Conservation (phyloP, 2,329 filamentous ascomycete species). For the Berkeleyomyces basicola region DNA sequence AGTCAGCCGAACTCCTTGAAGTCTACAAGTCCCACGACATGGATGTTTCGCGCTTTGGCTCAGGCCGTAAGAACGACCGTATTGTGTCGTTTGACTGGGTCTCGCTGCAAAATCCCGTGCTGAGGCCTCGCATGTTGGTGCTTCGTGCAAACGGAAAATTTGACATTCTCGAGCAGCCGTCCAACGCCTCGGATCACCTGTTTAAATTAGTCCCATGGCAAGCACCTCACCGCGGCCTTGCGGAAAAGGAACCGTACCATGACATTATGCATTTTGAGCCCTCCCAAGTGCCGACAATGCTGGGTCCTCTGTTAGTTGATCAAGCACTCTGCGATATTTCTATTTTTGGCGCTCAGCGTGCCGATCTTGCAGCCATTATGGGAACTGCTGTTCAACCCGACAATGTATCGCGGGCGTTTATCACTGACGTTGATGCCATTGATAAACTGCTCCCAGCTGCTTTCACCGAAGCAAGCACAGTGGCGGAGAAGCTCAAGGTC, state of each 20-base stretch:
- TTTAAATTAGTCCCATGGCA: conserved; percentile 46
- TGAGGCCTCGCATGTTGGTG: conserved; percentile 42
- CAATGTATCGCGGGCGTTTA: not conserved
- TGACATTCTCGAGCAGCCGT: conserved; percentile 45
- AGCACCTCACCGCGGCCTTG: conserved; percentile 38
- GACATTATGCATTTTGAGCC: conserved; percentile 42
- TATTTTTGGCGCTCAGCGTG: conserved; percentile 38
- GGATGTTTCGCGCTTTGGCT: conserved; percentile 39
- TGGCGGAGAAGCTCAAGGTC: conserved; percentile 33
- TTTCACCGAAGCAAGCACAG: conserved; percentile 26
- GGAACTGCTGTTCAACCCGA: conserved; percentile 22
- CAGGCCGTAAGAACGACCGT: conserved; percentile 36
- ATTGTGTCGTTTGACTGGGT: conserved; percentile 56
- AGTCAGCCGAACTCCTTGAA: conserved; percentile 37
- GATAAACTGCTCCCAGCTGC: conserved; percentile 24
- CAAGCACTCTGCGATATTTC: conserved; percentile 36
- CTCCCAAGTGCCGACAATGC: conserved; percentile 33
- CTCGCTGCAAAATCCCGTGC: conserved; percentile 36
- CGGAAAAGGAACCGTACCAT: conserved; percentile 36
- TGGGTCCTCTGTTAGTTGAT: conserved; percentile 38
- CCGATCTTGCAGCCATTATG: conserved; percentile 26
- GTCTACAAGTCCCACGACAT: conserved; percentile 44
- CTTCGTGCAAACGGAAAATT: conserved; percentile 43
- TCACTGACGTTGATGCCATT: conserved; percentile 24
- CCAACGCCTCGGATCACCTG: conserved; percentile 38